Evolutionary conservation across 208 protist species (phyloP), one percentile per base, ranked within the genome.

Genomic region (Leishmania tarentolae): DNA sequence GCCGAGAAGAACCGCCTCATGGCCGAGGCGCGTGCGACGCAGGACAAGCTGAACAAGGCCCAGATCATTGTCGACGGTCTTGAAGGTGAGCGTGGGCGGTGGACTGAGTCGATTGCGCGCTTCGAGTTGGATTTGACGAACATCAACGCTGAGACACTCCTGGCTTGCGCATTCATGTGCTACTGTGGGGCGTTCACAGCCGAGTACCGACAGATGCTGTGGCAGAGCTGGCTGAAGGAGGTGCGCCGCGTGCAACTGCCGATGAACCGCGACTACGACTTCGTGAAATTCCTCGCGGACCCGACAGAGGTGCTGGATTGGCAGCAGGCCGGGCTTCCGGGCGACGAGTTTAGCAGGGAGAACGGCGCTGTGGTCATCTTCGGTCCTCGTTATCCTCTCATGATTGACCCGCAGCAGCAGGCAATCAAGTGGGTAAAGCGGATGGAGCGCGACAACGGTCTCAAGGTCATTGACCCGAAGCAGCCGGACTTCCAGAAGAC

Each of bases 371-470:
- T 99, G 35, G 98, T 99, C 9, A 99, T 96, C 46, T 90, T 93
- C 57, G 97, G 96, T 35, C 90, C 93, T 47, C 96, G 98, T 78
- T 99, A 99, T 93, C 99, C 99, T 40, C 94, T 99, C 35, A 99
- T 99, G 94, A 99, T 99, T 80, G 99, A 99, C 87, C 99, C 99
- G 61, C 99, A 99, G 92, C 93, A 95, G 85, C 99, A 99, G 92
- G 99, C 99, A 8, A 99, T 99, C 86, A 99, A 99, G 91, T 99
- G 99, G 99, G 96, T 99, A 59, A 99, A 99, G 84, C 96, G 96
- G 19, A 98, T 98, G 92, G 97, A 99, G 90, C 92, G 96, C 46
- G 92, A 98, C 78, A 95, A 93, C 79, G 92, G 97, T 9, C 91
- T 99, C 19, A 96, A 98, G 86, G 89, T 99, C 46, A 94, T 99